Evolutionary conservation across 805 yeast species (phyloP), one percentile per base, ranked within the genome.

Genomic region (Candida ipomoeae): DNA sequence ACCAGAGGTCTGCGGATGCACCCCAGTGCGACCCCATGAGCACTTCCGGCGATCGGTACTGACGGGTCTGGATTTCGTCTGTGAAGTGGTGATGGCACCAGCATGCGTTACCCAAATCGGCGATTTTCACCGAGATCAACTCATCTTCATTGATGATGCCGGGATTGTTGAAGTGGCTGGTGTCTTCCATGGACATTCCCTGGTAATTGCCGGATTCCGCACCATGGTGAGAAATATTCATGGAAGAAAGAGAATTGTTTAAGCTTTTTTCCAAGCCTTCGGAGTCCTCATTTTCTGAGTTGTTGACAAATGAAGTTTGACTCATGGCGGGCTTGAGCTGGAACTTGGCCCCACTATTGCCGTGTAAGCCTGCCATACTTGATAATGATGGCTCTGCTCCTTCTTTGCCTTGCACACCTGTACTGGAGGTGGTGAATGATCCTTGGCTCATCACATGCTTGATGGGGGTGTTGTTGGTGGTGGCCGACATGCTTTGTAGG

Each of bases 21-120:
- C 87, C 87, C 85, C 86, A 83, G 61, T 62, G 62, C 63, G 68
- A 63, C 20, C 82, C 83, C 37, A 84, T 62, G 5, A 84, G 70
- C 2, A 82, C 78, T 58, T 84, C 89, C 0, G 88, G 87, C 0
- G 85, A 71, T 35, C 89, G 65, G 60, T 83, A 83, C 58, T 83
- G 87, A 50, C 89, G 65, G 2, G 89, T 83, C 63, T 83, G 87
- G 52, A 83, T 83, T 60, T 83, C 86, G 58, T 82, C 80, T 4
- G 87, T 82, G 62, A 79, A 84, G 62, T 84, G 89, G 48, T 75
- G 78, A 57, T 78, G 71, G 26, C 71, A 68, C 81, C 84, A 82
- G 64, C 87, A 83, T 3, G 87, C 85, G 62, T 84, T 84, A 33
- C 89, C 89, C 53, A 84, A 71, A 63, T 84, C 89, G 2, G 88